A percentile compares a stretch with the other conserved stretches of the same genome.
Conservation (phyloP, 2,329 filamentous ascomycete genomes). For the Penicillium sp. region DNA sequence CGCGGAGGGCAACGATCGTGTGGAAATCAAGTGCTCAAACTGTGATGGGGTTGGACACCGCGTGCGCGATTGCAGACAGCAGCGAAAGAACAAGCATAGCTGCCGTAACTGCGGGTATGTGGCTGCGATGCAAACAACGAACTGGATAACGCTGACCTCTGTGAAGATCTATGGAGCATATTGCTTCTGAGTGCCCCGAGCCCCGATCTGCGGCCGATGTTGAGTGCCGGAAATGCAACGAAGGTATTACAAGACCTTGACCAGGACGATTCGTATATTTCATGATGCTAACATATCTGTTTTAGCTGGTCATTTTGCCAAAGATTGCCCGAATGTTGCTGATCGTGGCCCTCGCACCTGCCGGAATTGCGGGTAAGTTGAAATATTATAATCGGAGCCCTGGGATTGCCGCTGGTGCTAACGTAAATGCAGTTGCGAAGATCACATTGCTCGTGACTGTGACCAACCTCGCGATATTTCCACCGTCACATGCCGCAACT, state of each 20-base stretch:
- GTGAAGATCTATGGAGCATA: slow-evolving; percentile 44
- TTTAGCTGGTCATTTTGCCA: slow-evolving; percentile 46
- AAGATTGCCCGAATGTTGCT: slow-evolving; percentile 43
- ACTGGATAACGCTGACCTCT: slow-evolving; percentile 16
- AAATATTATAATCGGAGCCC: neutral
- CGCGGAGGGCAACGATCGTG: slow-evolving; percentile 33
- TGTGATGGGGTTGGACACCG: slow-evolving; percentile 49
- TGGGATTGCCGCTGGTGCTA: slow-evolving; percentile 1
- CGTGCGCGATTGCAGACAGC: slow-evolving; percentile 46
- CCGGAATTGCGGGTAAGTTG: slow-evolving; percentile 45
- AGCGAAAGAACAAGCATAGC: slow-evolving; percentile 37
- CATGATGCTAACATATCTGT: slow-evolving; percentile 5
- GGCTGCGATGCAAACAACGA: neutral
- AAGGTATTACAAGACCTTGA: slow-evolving; percentile 28
- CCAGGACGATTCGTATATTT: neutral
- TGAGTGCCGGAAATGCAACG: slow-evolving; percentile 46
- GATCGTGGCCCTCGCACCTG: slow-evolving; percentile 36
- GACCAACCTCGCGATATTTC: slow-evolving; percentile 42
- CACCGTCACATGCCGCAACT: slow-evolving; percentile 46
- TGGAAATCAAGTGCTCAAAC: slow-evolving; percentile 51
- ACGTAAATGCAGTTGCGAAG: slow-evolving; percentile 36
- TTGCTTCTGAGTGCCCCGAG: slow-evolving; percentile 48
- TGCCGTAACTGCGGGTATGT: slow-evolving; percentile 55
- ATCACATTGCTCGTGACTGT: slow-evolving; percentile 45
- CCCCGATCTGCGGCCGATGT: slow-evolving; percentile 44